Conservation (phyloP, 805 yeast genomes). For the Yarrowia porcina region DNA sequence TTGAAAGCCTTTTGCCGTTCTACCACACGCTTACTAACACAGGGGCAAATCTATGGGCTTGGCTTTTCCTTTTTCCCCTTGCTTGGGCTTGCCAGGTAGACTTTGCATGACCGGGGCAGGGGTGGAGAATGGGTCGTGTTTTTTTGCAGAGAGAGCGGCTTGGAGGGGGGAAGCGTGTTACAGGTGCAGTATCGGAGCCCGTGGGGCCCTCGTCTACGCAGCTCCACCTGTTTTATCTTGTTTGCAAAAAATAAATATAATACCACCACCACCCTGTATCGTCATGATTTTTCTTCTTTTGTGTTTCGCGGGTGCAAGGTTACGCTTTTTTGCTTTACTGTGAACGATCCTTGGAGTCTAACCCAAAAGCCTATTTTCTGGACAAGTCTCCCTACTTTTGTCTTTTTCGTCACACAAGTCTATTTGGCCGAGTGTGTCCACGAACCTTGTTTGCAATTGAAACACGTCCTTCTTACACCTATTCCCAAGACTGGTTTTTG, state of each 20-base stretch:
- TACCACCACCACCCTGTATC: not conserved
- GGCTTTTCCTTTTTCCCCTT: constrained; percentile 17
- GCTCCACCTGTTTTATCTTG: too few species aligned
- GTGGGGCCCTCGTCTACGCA: too few species aligned
- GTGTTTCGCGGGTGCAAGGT: not conserved
- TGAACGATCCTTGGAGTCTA: constrained; percentile 1
- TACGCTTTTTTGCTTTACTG: constrained; percentile 8
- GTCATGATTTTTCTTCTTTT: not conserved
- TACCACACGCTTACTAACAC: too few species aligned
- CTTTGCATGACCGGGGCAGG: constrained; percentile 17
- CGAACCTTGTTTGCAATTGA: constrained; percentile 23
- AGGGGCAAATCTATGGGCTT: constrained; percentile 15
- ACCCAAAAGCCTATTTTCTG: too few species aligned
- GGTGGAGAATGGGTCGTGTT: not conserved
- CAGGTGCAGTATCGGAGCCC: too few species aligned
- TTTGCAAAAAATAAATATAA: too few species aligned
- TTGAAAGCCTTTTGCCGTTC: too few species aligned
- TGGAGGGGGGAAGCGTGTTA: too few species aligned
- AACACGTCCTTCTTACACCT: constrained; percentile 21
- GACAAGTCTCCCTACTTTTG: not conserved
- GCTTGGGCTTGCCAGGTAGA: constrained; percentile 14
- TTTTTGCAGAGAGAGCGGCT: not conserved
- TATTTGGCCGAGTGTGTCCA: constrained; percentile 22
- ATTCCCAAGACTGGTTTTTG: not conserved
- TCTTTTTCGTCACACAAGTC: constrained; percentile 11